phyloP scores from a whole-genome alignment of 192 early-diverging fungal genomes.

The Coemansia sp. region DNA sequence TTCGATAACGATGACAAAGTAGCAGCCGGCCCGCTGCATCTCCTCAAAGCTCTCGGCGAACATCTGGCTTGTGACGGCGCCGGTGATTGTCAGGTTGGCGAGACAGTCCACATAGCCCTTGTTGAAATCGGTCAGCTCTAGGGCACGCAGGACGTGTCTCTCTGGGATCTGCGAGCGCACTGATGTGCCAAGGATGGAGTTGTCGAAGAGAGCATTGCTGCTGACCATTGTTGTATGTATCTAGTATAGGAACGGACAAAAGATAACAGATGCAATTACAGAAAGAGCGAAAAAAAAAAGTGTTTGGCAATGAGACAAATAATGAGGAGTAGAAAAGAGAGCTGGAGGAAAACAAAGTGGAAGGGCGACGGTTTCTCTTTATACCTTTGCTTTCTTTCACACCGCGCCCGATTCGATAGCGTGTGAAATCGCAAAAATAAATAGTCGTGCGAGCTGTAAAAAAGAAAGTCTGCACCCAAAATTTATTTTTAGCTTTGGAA shows the following conservation, averaged over 20 bases:
- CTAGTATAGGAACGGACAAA: neutral
- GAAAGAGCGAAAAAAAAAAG: neutral
- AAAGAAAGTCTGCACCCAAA: too few species aligned
- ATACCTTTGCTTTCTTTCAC: neutral
- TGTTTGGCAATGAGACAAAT: neutral
- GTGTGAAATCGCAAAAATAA: too few species aligned
- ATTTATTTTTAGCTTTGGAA: too few species aligned
- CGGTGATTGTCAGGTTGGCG: slow-evolving; percentile 76
- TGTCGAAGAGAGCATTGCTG: slow-evolving; percentile 45
- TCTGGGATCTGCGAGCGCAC: slow-evolving; percentile 60
- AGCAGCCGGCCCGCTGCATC: slow-evolving; percentile 66
- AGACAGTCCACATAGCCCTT: slow-evolving; percentile 73
- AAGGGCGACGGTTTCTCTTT: neutral
- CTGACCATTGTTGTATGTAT: slow-evolving; percentile 29
- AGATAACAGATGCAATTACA: slow-evolving; percentile 8
- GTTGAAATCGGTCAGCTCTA: slow-evolving; percentile 74
- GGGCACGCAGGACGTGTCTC: slow-evolving; percentile 75
- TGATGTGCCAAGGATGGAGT: slow-evolving; percentile 65
- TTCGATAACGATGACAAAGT: slow-evolving; percentile 87
- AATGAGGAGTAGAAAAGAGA: neutral
- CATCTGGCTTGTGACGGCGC: slow-evolving; percentile 65
- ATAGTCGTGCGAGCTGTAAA: too few species aligned
- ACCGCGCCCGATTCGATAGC: too few species aligned
- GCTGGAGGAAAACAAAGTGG: neutral
- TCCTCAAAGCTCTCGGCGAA: slow-evolving; percentile 78